Evolutionary conservation across 2,329 filamentous ascomycete genomes (phyloP).

Genomic region (Monosporascus ibericus): DNA sequence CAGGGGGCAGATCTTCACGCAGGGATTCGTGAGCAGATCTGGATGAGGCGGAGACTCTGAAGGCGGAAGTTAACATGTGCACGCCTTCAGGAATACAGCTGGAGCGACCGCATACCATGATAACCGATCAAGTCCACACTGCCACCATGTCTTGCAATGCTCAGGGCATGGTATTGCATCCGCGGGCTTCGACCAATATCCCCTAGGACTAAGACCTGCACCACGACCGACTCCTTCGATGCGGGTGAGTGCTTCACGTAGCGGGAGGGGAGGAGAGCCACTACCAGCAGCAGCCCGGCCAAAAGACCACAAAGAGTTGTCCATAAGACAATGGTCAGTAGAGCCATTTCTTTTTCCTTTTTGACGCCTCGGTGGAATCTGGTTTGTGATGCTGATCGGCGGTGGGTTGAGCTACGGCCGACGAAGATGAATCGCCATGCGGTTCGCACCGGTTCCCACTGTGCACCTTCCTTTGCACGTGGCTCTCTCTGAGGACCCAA

Average conservation of each 20-base stretch:
- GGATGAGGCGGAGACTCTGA: constrained; percentile 75
- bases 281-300: constrained; percentile 21
- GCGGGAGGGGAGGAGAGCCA: constrained; percentile 29
- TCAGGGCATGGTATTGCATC: constrained; percentile 97
- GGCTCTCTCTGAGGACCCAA: too few relatives aligned
- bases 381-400: background rate
- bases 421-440: too few relatives aligned
- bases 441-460: too few relatives aligned
- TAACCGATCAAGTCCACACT: constrained; percentile 85
- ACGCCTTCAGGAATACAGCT: too few relatives aligned
- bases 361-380: background rate
- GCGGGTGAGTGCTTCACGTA: constrained; percentile 30
- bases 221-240: constrained; percentile 26
- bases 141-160: constrained; percentile 76
- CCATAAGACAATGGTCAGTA: constrained; percentile 20
- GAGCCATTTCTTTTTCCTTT: background rate
- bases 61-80: constrained; percentile 2
- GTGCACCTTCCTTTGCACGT: too few relatives aligned
- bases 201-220: constrained; percentile 86
- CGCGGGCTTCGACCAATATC: constrained; percentile 94
- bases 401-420: background rate
- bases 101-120: constrained; percentile 47
- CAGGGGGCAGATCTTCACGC: constrained; percentile 67
- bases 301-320: constrained; percentile 20
- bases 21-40: constrained; percentile 61